Evolutionary conservation across 2,329 filamentous ascomycete genomes (phyloP), one percentile per base, ranked within the genome.

Genomic region (Phaeosphaeria sp.): DNA sequence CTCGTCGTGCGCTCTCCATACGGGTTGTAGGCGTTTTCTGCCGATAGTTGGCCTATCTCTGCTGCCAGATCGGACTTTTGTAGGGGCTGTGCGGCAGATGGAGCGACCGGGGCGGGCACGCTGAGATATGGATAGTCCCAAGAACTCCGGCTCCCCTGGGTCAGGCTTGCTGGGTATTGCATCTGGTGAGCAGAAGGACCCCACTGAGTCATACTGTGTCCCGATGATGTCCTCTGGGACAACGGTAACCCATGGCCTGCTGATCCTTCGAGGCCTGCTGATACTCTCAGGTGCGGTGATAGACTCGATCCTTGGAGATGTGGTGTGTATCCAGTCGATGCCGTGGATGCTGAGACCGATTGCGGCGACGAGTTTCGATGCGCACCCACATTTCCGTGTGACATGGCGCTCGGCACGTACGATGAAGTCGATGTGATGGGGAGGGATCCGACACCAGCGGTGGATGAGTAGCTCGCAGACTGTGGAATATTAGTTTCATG

Each of bases 381-480:
- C 50, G 78, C 76, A 50, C 85, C 82, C 42, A 80, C 77, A 57
- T 80, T 77, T 44, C 80, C 78, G 59, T 84, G 82, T 52, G 82
- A 80, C 50, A 77, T 76, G 54, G 79, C 79, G 58, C 78, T 78
- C 59, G 77, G 77, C 44, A 66, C 60, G 62, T 76, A 77, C 30
- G 70, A 64, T 36, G 69, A 72, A 21, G 70, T 62, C 13, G 72
- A 71, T 25, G 71, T 67, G 42, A 73, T 68, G 47, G 78, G 79
- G 58, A 82, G 74, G 18, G 79, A 76, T 48, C 80, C 79, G 44
- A 77, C 73, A 44, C 79, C 78, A 54, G 87, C 87, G 20, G 87
- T 89, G 41, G 87, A 89, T n/a, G 87, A 87, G 72, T 89, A 89
- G 74, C 86, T 89, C 57, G 87, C 87, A 67, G 87, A 89, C 86